A percentile compares a stretch with the other conserved stretches of the same genome.
Conservation (phyloP, 1,284 basidiomycete species). For the Bjerkandera adusta region DNA sequence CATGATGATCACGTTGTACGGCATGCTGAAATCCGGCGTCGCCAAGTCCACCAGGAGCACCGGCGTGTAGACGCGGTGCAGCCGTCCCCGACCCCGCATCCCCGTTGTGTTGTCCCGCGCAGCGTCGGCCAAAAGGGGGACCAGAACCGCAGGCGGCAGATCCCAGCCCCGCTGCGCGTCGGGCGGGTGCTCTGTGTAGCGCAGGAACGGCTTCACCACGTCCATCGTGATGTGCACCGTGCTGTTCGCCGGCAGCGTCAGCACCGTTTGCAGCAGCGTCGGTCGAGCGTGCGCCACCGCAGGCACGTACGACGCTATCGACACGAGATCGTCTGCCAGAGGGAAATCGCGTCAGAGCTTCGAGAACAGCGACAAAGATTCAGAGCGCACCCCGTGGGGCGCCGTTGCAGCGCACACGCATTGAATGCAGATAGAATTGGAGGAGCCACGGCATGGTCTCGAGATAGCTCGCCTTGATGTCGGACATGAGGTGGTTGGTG, state of each 20-base stretch:
- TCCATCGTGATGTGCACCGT: slow-evolving; percentile 71
- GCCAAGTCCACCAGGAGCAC: slow-evolving; percentile 87
- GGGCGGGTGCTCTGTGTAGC: slow-evolving; percentile 94
- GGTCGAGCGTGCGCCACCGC: slow-evolving; percentile 69
- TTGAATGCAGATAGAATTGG: slow-evolving; percentile 85
- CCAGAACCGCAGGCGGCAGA: slow-evolving; percentile 79
- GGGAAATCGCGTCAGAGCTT: slow-evolving; percentile 8
- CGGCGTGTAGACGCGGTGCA: slow-evolving; percentile 70
- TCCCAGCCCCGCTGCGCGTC: slow-evolving; percentile 96
- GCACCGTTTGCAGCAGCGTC: slow-evolving; percentile 69
- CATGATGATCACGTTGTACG: slow-evolving; percentile 98
- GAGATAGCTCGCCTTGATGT: slow-evolving; percentile 69
- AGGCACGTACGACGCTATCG: slow-evolving; percentile 64
- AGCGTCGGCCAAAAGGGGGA: slow-evolving; percentile 36
- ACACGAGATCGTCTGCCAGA: slow-evolving; percentile 53
- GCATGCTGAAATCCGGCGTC: slow-evolving; percentile 98
- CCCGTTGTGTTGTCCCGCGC: slow-evolving; percentile 9
- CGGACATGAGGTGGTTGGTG: slow-evolving; percentile 55
- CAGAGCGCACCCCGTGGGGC: slow-evolving; percentile 45
- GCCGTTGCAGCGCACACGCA: slow-evolving; percentile 44
- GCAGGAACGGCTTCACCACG: slow-evolving; percentile 83
- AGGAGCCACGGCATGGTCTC: slow-evolving; percentile 96
- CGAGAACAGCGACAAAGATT: slow-evolving; percentile 16
- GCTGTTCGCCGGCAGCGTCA: slow-evolving; percentile 70
- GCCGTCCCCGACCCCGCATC: slow-evolving; percentile 8